Evolutionary conservation across 306 rosid genomes (phyloP).

Genomic region (Lathyrus oleraceus): DNA sequence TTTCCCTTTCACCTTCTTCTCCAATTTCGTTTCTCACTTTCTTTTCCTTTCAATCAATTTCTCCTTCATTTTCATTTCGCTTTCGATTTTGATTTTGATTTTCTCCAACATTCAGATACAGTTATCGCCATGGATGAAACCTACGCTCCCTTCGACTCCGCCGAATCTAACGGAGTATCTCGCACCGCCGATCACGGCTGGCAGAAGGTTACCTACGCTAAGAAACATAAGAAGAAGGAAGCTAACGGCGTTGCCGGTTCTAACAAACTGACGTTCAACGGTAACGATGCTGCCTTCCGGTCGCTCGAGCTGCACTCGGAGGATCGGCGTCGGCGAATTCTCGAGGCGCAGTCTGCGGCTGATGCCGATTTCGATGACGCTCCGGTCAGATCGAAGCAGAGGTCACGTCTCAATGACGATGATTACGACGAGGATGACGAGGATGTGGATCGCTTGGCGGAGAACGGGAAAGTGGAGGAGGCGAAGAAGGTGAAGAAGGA

Average conservation of each 20-base stretch:
- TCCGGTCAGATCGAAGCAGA: conserved; percentile 64
- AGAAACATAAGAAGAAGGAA: conserved; percentile 73
- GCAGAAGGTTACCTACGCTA: conserved; percentile 90
- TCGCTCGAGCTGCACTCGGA: conserved; percentile 80
- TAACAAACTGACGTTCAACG: conserved; percentile 41
- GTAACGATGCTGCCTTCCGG: conserved; percentile 61
- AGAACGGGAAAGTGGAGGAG: conserved; percentile 59
- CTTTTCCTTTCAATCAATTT: conserved; percentile 21
- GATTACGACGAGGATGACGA: conserved; percentile 60
- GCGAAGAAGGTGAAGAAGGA: conserved; percentile 75
- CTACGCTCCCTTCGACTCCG: conserved; percentile 21
- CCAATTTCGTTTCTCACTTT: neutral
- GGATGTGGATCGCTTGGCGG: conserved; percentile 49
- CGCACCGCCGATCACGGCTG: conserved; percentile 72
- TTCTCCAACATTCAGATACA: too few relatives aligned
- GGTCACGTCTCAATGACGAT: conserved; percentile 38
- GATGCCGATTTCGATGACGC: conserved; percentile 39
- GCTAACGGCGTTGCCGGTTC: conserved; percentile 30
- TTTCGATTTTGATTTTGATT: too few relatives aligned
- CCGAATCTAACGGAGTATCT: conserved; percentile 31
- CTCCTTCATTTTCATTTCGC: neutral
- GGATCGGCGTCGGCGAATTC: conserved; percentile 72
- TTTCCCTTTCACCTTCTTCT: conserved; percentile 10
- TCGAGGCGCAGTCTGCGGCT: conserved; percentile 62
- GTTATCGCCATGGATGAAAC: conserved; percentile 55